phyloP scores from a whole-genome alignment of 2,329 filamentous ascomycete species.

The Aspergillus clavatus region DNA sequence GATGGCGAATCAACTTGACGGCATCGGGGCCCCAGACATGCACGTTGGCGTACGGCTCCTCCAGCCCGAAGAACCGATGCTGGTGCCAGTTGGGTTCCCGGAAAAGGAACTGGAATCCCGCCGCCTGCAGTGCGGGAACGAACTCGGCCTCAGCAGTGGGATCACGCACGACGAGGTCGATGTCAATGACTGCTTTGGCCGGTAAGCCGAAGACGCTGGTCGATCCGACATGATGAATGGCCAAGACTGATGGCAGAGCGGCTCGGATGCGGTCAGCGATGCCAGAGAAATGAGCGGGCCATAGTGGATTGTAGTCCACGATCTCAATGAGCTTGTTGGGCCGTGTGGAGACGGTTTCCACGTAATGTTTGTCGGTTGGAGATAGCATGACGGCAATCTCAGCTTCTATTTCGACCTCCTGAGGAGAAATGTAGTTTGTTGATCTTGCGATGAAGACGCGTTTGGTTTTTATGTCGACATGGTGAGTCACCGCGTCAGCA shows the following conservation, averaged over 20 bases:
- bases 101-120: constrained; percentile 44
- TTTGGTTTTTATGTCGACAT: no score
- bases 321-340: constrained; percentile 17
- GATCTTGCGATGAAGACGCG: no score
- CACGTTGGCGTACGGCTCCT: constrained; percentile 42
- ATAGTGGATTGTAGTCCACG: constrained; percentile 20
- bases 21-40: constrained; percentile 47
- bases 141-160: constrained; percentile 41
- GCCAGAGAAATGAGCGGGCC: constrained; percentile 16
- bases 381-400: no score
- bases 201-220: constrained; percentile 48
- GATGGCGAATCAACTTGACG: constrained; percentile 42
- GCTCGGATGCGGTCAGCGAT: constrained; percentile 16
- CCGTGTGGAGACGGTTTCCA: constrained; percentile 3
- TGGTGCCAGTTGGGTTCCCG: constrained; percentile 47
- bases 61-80: constrained; percentile 45
- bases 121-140: constrained; percentile 40
- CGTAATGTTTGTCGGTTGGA: neutral
- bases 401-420: no score
- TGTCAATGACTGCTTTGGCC: constrained; percentile 51
- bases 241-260: constrained; percentile 21
- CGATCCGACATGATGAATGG: constrained; percentile 47
- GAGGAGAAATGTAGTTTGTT: no score
- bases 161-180: constrained; percentile 47
- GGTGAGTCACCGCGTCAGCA: neutral